Conservation (phyloP, 352 stramenopile genomes). For the Pythium monospermum region DNA sequence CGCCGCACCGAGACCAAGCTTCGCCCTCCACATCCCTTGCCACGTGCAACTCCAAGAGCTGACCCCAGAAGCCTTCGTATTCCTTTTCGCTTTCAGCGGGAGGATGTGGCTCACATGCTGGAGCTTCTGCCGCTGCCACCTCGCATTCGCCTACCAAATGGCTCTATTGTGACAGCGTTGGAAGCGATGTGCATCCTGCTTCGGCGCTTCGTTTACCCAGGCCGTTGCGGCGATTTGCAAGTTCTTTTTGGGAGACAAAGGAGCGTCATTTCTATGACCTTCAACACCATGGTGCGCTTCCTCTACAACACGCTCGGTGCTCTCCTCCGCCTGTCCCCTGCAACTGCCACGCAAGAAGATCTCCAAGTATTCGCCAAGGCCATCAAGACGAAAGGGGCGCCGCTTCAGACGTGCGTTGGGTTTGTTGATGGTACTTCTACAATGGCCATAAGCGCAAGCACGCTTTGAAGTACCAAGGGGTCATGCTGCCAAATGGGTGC, state of each 20-base stretch:
- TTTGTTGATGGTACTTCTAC: conserved; percentile 13
- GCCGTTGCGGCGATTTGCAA: conserved; percentile 1
- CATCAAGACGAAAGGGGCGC: not conserved
- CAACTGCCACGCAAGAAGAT: not conserved
- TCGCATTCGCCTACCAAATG: conserved; percentile 5
- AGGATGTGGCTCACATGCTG: not conserved
- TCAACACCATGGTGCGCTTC: conserved; percentile 1
- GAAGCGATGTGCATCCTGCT: conserved; percentile 8
- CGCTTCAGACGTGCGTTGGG: conserved; percentile 1
- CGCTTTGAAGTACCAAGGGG: conserved; percentile 20
- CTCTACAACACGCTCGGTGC: not conserved
- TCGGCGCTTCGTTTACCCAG: conserved; percentile 1
- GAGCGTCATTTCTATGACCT: conserved; percentile 3
- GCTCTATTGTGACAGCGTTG: not conserved
- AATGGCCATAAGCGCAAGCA: conserved; percentile 27
- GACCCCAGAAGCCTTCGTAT: too few species aligned
- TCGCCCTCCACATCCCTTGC: too few species aligned
- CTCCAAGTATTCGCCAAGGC: not conserved
- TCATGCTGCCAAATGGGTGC: conserved; percentile 17
- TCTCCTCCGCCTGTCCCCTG: not conserved
- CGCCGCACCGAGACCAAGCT: not conserved
- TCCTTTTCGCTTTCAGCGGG: conserved; percentile 1
- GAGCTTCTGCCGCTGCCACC: not conserved
- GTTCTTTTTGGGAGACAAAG: conserved; percentile 4
- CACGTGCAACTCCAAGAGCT: too few species aligned